Evolutionary conservation across 257 asterid species (phyloP).

Genomic region (Solanum habrochaites): DNA sequence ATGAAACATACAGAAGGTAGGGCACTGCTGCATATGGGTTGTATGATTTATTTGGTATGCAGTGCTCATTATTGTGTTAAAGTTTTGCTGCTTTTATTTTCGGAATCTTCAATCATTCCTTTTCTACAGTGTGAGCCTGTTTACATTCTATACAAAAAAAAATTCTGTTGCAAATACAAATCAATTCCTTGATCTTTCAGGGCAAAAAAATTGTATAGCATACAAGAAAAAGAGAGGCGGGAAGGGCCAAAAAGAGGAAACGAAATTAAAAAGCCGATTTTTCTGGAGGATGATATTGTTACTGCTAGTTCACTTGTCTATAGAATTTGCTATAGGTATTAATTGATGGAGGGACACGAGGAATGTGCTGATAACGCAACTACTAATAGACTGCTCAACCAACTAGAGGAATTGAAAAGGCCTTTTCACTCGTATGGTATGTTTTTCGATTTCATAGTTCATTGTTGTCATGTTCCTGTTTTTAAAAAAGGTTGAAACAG

Average conservation of each 20-base stretch:
- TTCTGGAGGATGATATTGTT: not conserved
- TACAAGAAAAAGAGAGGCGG: not conserved
- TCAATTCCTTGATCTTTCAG: not conserved
- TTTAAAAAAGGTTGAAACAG: slow-evolving; percentile 3
- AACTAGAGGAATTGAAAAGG: slow-evolving; percentile 16
- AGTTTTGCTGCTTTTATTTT: slow-evolving; percentile 17
- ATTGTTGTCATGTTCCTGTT: slow-evolving; percentile 12
- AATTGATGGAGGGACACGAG: slow-evolving; percentile 6
- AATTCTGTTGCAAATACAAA: not conserved
- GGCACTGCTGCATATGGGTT: slow-evolving; percentile 42
- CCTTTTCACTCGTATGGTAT: slow-evolving; percentile 6
- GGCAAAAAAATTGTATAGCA: not conserved
- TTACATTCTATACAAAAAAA: slow-evolving; percentile 1
- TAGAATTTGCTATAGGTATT: not conserved
- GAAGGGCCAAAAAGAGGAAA: not conserved
- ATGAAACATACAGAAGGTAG: slow-evolving; percentile 21
- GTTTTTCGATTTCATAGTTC: slow-evolving; percentile 8
- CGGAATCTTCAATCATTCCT: slow-evolving; percentile 38
- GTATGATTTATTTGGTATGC: slow-evolving; percentile 22
- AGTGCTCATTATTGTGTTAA: slow-evolving; percentile 31
- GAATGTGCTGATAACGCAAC: slow-evolving; percentile 9
- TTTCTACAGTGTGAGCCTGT: slow-evolving; percentile 7
- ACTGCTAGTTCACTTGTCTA: not conserved
- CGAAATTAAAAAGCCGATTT: not conserved
- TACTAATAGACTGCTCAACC: slow-evolving; percentile 39